Evolutionary conservation across 2,329 filamentous ascomycete species (phyloP), one percentile per base, ranked within the genome.

Genomic region (Truncatella angustata): DNA sequence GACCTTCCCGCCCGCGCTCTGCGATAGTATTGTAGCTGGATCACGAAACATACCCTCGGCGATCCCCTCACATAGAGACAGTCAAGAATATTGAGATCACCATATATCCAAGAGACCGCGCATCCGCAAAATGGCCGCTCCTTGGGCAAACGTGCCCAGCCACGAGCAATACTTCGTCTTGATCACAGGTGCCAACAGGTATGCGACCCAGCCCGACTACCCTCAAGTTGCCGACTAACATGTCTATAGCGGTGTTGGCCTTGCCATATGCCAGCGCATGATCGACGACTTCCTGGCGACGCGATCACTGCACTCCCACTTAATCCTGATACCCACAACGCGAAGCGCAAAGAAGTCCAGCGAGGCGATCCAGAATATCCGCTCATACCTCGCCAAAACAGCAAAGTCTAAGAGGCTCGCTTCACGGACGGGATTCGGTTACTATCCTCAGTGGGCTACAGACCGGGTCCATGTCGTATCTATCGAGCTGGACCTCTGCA

Each of bases 281-380:
- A 93, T 96, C 61, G 90, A 96, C 74, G 90, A 96, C 63, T 97
- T 96, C 75, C 83, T 96, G 54, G 74, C 77, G 54, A 82, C 83
- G 11, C 85, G 84, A 32, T 82, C 87, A 26, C 75, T 83, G 45
- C 76, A 78, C 26, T 80, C 89, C 52, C 84, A 87, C 63, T 82
- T 97, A 40, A 81, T 90, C 60, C 78, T 97, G 50, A 84, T 97
- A 57, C 85, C 90, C 57, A 96, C 91, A 5, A 96, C 93, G 1
- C 88, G 93, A 58, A 87, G 86, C 62, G 67, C 77, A 39, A 73
- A 76, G 55, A 97, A 97, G 74, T 88, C 87, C 47, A 78, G 81
- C 54, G 86, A 88, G 53, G 94, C 92, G 3, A 78, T 90, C 58
- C 68, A 73, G 14, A 75, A 78, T 11, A 78, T 96, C 11, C 79